phyloP scores from a whole-genome alignment of 371 early-diverging fungal genomes.

The Circinella umbellata region DNA sequence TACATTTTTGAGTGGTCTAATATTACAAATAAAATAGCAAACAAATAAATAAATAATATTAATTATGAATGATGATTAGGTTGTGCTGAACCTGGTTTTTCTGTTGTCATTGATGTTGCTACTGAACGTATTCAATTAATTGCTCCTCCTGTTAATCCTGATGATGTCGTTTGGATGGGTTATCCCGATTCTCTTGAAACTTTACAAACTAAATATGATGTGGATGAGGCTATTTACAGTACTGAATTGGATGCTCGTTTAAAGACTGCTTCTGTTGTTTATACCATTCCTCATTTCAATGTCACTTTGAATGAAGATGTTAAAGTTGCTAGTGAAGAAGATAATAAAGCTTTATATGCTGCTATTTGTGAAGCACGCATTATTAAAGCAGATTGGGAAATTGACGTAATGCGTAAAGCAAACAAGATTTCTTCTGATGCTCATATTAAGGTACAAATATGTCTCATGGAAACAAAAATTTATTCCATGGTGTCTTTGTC shows the following conservation, averaged over 20 bases:
- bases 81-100: slow-evolving; percentile 76
- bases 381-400: slow-evolving; percentile 79
- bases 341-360: slow-evolving; percentile 44
- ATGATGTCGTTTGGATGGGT: slow-evolving; percentile 89
- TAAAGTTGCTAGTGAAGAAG: slow-evolving; percentile 31
- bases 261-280: slow-evolving; percentile 37
- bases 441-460: slow-evolving; percentile 58
- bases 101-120: slow-evolving; percentile 72
- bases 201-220: slow-evolving; percentile 59
- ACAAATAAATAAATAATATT: background rate
- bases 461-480: too few species aligned
- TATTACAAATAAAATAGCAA: background rate
- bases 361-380: slow-evolving; percentile 81
- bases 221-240: slow-evolving; percentile 66
- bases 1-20: too few species aligned
- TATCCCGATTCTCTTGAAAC: slow-evolving; percentile 59
- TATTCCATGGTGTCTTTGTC: background rate
- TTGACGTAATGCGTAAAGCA: slow-evolving; percentile 76
- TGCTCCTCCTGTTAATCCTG: slow-evolving; percentile 71
- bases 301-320: slow-evolving; percentile 6
- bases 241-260: slow-evolving; percentile 30
- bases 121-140: slow-evolving; percentile 66
- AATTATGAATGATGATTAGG: slow-evolving; percentile 37
- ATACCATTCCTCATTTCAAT: slow-evolving; percentile 40
- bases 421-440: slow-evolving; percentile 81